These are phyloP conservation scores for Allomyces macrogynus DNA, from an alignment of 192 early-diverging fungal genomes.

Conservation along the genomic window DNA sequence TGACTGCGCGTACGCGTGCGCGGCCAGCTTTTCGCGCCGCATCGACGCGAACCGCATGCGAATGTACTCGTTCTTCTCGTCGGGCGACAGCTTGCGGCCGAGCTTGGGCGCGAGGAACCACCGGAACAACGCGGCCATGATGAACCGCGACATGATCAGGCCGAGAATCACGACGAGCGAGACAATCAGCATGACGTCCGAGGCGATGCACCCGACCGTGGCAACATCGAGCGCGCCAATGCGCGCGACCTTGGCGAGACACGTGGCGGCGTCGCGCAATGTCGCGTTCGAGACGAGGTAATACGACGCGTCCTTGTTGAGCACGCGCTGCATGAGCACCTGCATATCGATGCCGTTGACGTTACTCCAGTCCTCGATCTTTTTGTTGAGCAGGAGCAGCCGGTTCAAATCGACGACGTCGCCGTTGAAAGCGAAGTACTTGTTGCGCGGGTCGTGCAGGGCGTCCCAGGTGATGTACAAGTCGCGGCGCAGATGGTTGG, in stretches of 20 bases:
- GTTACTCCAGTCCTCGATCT: not conserved
- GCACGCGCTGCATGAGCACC: not conserved
- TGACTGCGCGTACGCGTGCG: not conserved
- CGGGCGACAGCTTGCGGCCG: slow-evolving; percentile 13
- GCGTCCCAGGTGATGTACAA: slow-evolving; percentile 43
- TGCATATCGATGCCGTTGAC: not conserved
- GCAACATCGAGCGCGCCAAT: slow-evolving; percentile 60
- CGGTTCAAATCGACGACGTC: slow-evolving; percentile 35
- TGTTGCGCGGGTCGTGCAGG: slow-evolving; percentile 14
- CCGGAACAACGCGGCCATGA: slow-evolving; percentile 53
- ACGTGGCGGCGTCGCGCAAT: slow-evolving; percentile 24
- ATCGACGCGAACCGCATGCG: not conserved
- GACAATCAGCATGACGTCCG: slow-evolving; percentile 56
- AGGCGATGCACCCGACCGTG: slow-evolving; percentile 59
- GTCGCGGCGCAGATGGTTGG: slow-evolving; percentile 16
- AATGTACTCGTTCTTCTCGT: not conserved
- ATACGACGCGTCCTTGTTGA: not conserved
- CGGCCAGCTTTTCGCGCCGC: not conserved
- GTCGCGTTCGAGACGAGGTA: not conserved
- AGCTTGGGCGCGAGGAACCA: slow-evolving; percentile 60
- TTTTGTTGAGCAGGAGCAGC: not conserved
- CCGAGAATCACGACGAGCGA: slow-evolving; percentile 48
- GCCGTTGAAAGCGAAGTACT: slow-evolving; percentile 54
- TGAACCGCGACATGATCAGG: slow-evolving; percentile 46
- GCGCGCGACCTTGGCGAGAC: slow-evolving; percentile 55